Percentiles rank a stretch among this genome's conserved stretches.
These are phyloP conservation scores for Hypocreales sp. DNA, from an alignment of 2,329 filamentous ascomycete genomes.

Conservation along the genomic window DNA sequence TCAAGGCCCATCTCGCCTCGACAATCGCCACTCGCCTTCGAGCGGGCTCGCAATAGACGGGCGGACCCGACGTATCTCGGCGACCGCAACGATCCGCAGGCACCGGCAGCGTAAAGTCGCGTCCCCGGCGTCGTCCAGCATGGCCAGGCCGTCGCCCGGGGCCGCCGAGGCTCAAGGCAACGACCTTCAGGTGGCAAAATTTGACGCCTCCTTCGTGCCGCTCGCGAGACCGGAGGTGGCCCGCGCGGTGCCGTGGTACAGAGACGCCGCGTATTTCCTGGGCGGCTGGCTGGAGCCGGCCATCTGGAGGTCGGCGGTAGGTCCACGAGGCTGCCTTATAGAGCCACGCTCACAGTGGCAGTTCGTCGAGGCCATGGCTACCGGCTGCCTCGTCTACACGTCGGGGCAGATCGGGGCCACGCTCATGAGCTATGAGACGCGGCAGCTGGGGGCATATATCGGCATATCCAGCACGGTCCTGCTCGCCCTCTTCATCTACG, in stretches of 20 bases:
- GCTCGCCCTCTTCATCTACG: slow-evolving; percentile 31
- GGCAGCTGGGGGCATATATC: slow-evolving; percentile 13
- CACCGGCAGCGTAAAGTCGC: too few relatives aligned
- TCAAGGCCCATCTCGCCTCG: too few relatives aligned
- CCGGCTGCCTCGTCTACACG: slow-evolving; percentile 13
- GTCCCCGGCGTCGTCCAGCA: too few relatives aligned
- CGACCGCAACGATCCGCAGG: too few relatives aligned
- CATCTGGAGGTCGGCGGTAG: slow-evolving; percentile 13
- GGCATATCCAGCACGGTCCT: slow-evolving; percentile 23
- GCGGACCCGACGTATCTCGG: too few relatives aligned
- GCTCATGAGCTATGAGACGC: slow-evolving; percentile 12
- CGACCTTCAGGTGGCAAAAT: background rate
- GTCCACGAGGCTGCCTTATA: background rate
- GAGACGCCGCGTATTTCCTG: slow-evolving; percentile 9
- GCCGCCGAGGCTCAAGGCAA: too few relatives aligned
- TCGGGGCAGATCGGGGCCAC: slow-evolving; percentile 15
- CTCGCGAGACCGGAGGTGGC: slow-evolving; percentile 3
- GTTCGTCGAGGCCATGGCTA: slow-evolving; percentile 15
- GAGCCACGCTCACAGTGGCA: slow-evolving; percentile 3
- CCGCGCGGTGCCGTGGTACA: slow-evolving; percentile 10
- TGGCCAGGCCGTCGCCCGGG: too few relatives aligned
- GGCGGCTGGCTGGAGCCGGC: slow-evolving; percentile 9
- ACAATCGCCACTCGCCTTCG: too few relatives aligned
- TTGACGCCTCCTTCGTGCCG: too few relatives aligned
- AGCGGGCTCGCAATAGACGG: too few relatives aligned